Conservation (phyloP, 306 rosid genomes). For the Rosa rugosa region DNA sequence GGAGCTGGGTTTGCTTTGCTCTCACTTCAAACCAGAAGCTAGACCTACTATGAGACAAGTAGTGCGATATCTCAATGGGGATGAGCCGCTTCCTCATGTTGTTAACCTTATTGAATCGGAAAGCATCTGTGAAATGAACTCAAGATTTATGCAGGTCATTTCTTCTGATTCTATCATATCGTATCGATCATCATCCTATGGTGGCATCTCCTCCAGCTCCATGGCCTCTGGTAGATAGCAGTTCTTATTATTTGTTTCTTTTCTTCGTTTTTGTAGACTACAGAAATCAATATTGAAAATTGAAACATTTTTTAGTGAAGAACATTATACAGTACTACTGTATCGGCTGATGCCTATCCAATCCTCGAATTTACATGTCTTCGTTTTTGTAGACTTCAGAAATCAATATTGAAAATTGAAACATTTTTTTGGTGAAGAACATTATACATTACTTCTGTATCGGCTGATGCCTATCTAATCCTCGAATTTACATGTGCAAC, state of each 20-base stretch:
- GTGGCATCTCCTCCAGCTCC: slow-evolving; percentile 28
- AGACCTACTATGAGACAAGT: slow-evolving; percentile 67
- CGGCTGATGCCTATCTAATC: no score
- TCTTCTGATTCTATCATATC: slow-evolving; percentile 20
- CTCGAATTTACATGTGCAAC: background rate
- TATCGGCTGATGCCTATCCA: no score
- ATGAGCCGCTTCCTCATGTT: slow-evolving; percentile 46
- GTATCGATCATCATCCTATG: slow-evolving; percentile 23
- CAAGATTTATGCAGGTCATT: slow-evolving; percentile 25
- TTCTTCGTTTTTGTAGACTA: background rate
- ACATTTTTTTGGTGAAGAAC: no score
- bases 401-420: no score
- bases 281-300: no score
- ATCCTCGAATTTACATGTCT: background rate
- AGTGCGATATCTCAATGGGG: slow-evolving; percentile 40
- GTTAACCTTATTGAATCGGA: slow-evolving; percentile 21
- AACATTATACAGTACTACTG: no score
- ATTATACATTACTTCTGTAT: no score
- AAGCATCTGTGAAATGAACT: slow-evolving; percentile 16
- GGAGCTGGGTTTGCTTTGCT: slow-evolving; percentile 54
- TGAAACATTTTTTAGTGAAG: no score
- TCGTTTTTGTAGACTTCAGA: background rate
- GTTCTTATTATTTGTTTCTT: background rate
- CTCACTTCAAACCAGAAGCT: slow-evolving; percentile 42
- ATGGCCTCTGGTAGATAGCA: slow-evolving; percentile 44